Conservation (phyloP, 2,329 filamentous ascomycete genomes). For the Aspergillus sojae region DNA sequence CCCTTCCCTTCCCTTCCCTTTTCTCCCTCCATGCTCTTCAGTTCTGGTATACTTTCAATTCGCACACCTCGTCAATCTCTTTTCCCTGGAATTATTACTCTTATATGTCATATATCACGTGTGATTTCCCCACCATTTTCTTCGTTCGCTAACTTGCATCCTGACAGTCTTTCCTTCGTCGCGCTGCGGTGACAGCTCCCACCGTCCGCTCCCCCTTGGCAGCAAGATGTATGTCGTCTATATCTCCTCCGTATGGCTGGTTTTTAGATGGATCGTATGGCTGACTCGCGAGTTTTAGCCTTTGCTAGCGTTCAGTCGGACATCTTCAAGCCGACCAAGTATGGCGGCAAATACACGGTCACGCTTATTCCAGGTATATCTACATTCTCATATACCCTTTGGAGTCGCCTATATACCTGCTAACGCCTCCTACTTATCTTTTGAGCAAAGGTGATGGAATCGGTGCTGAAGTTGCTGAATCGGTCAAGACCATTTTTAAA, state of each 20-base stretch:
- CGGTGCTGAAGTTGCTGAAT: constrained; percentile 95
- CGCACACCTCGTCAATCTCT: neutral
- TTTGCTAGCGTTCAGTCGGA: constrained; percentile 87
- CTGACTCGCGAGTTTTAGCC: constrained; percentile 41
- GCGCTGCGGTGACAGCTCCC: constrained; percentile 52
- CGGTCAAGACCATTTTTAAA: constrained; percentile 99
- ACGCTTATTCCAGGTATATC: constrained; percentile 85
- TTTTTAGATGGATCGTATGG: neutral
- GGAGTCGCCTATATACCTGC: constrained; percentile 4
- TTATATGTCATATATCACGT: neutral
- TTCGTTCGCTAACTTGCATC: neutral
- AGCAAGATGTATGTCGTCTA: constrained; percentile 54
- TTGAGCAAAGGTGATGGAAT: constrained; percentile 75
- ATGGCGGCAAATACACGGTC: constrained; percentile 98
- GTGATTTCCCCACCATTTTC: neutral
- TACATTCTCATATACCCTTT: neutral
- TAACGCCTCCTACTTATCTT: constrained; percentile 13
- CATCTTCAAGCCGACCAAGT: constrained; percentile 99
- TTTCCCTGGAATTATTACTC: neutral
- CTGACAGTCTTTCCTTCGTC: constrained; percentile 59
- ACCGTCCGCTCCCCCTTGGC: constrained; percentile 54
- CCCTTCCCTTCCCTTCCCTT: neutral
- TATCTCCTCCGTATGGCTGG: neutral
- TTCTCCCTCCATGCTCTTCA: neutral
- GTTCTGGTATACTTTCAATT: neutral